Evolutionary conservation across 257 asterid species (phyloP), one percentile per base, ranked within the genome.

Genomic region (Capsicum pubescens): DNA sequence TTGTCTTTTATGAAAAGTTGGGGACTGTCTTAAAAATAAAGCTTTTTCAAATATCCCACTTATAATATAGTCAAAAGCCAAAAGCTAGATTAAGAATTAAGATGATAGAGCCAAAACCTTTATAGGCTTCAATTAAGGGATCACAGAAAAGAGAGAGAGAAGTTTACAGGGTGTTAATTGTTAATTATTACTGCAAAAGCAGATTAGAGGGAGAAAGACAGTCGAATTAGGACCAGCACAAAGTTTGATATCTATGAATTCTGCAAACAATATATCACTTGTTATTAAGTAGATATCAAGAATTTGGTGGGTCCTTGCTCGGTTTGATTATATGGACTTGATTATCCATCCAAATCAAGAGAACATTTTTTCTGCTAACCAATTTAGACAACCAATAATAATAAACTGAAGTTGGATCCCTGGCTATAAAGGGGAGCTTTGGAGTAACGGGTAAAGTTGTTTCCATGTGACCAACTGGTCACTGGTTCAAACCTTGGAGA

Each of bases 101-200:
- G 14, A 74, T 52, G 17, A 21, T 52, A 76, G 81, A 50, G n/a
- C 61, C 81, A 21, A 76, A 76, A 52, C 17, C 13, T 52, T 52
- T 3, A 76, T 10, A 52, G 81, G 46, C 21, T 52, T 52, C 63
- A 76, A 76, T 32, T 76, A 76, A 14, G 81, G 81, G 19, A 21
- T 21, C 58, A 46, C 46, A 52, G 63, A 19, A 72, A 72, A 36
- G 80, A 48, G 39, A 48, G n/a, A 42, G 60, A 48, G n/a, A 54
- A 46, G 60, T 12, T 72, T 72, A n/a, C 59, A n/a, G 12, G 42
- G 35, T 48, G 42, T 10, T 72, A 72, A 76, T 76, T 48, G 42
- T 10, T 72, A 72, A 76, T 76, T 52, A 52, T 76, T 76, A 19
- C 42, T 12, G 58, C 60, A 76, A 76, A 76, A 76, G 63, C 80